These are phyloP conservation scores for Oryza glumipatula DNA, from an alignment of 176 grass and related monocot genomes.

Conservation along the genomic window DNA sequence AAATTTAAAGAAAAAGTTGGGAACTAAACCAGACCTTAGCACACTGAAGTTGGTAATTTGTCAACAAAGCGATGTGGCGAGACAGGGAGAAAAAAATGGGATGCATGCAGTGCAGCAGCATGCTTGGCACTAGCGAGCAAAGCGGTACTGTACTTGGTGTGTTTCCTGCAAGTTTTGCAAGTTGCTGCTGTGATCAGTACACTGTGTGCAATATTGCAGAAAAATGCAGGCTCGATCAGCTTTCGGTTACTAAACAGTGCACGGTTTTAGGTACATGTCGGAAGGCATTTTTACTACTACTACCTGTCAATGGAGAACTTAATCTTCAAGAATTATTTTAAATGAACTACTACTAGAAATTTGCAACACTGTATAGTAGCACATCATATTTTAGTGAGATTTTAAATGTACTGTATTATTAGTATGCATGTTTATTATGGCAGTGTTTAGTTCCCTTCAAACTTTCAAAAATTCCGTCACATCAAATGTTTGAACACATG, in stretches of 20 bases:
- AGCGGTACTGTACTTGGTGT: background rate
- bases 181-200: background rate
- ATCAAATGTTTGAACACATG: no score
- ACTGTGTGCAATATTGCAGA: background rate
- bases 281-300: background rate
- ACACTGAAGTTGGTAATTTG: background rate
- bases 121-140: background rate
- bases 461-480: no score
- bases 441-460: no score
- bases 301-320: background rate
- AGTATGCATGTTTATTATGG: background rate
- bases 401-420: background rate
- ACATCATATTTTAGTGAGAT: background rate
- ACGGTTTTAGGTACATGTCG: background rate
- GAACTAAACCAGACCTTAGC: background rate
- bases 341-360: background rate
- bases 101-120: background rate
- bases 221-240: background rate
- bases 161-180: background rate
- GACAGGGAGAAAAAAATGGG: background rate
- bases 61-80: background rate
- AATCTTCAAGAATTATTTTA: background rate
- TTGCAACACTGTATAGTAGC: background rate
- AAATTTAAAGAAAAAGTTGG: no score
- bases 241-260: background rate